A percentile compares a stretch with the other conserved stretches of the same genome.
These are phyloP conservation scores for Kluyveromyces nonfermentans DNA, from an alignment of 805 yeast genomes.

Conservation along the genomic window DNA sequence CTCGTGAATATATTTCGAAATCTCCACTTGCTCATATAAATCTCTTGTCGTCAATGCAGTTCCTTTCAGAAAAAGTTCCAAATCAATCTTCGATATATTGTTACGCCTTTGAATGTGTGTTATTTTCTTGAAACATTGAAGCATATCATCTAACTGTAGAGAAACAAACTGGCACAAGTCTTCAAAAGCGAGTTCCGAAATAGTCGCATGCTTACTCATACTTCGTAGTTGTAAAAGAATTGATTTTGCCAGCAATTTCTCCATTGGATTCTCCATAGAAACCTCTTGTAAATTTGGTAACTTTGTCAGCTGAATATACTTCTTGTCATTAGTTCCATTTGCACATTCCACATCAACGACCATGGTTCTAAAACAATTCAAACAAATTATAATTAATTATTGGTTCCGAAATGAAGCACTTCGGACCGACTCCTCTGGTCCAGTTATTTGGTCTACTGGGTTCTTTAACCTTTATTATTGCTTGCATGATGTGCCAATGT, in stretches of 20 bases:
- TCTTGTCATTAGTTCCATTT: neutral
- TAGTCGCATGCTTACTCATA: slow-evolving; percentile 24
- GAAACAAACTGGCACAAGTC: slow-evolving; percentile 30
- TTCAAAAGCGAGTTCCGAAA: slow-evolving; percentile 30
- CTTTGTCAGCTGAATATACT: slow-evolving; percentile 4
- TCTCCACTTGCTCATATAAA: slow-evolving; percentile 31
- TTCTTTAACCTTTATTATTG: too few relatives aligned
- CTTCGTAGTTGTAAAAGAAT: slow-evolving; percentile 31
- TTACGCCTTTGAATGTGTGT: slow-evolving; percentile 54
- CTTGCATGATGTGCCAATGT: neutral
- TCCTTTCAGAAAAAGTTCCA: slow-evolving; percentile 36
- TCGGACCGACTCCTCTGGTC: too few relatives aligned
- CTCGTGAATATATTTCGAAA: slow-evolving; percentile 16
- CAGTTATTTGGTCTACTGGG: too few relatives aligned
- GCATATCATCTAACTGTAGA: slow-evolving; percentile 32
- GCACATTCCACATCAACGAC: neutral
- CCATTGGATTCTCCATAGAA: slow-evolving; percentile 15
- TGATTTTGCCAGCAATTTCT: slow-evolving; percentile 22
- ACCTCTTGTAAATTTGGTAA: slow-evolving; percentile 17
- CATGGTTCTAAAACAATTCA: neutral
- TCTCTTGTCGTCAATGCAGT: slow-evolving; percentile 34
- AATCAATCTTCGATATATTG: slow-evolving; percentile 44
- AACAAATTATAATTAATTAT: too few relatives aligned
- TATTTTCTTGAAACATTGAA: slow-evolving; percentile 37
- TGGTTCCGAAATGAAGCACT: too few relatives aligned